phyloP scores from a whole-genome alignment of 2,329 filamentous ascomycete species.

The Fusarium austroafricanum region DNA sequence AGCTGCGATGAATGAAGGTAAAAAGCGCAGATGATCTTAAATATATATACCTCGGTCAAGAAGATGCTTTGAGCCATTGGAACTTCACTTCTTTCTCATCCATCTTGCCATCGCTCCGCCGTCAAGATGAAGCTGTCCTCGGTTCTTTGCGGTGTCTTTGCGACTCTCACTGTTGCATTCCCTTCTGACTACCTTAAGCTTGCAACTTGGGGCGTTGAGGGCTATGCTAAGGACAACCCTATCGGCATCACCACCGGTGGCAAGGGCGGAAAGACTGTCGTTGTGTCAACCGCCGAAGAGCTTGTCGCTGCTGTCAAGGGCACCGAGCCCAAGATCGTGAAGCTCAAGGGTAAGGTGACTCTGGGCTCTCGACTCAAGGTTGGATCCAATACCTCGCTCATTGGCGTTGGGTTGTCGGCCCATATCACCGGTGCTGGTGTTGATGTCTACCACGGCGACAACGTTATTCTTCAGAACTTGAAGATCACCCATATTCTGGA shows the following conservation, averaged over 20 bases:
- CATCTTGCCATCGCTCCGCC: background rate
- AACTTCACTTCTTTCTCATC: background rate
- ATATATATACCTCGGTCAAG: slow-evolving; percentile 10
- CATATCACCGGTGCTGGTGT: slow-evolving; percentile 53
- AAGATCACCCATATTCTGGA: slow-evolving; percentile 53
- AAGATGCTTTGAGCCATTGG: background rate
- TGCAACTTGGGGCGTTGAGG: slow-evolving; percentile 42
- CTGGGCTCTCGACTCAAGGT: slow-evolving; percentile 56
- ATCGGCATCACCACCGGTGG: slow-evolving; percentile 55
- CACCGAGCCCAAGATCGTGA: slow-evolving; percentile 56
- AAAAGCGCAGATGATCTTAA: background rate
- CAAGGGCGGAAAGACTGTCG: slow-evolving; percentile 60
- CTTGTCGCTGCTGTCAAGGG: slow-evolving; percentile 58
- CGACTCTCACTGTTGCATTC: slow-evolving; percentile 24
- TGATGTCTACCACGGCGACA: slow-evolving; percentile 50
- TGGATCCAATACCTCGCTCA: slow-evolving; percentile 59
- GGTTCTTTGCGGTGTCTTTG: slow-evolving; percentile 25
- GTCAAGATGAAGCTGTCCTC: slow-evolving; percentile 34
- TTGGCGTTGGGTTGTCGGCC: slow-evolving; percentile 52
- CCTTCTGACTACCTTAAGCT: slow-evolving; percentile 35
- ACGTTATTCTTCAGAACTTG: slow-evolving; percentile 56
- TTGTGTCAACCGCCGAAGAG: slow-evolving; percentile 56
- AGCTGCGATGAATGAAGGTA: background rate
- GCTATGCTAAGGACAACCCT: slow-evolving; percentile 52
- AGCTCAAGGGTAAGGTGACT: slow-evolving; percentile 50